Evolutionary conservation across 345 rosid species (phyloP).

Genomic region (Lumnitzera littorea): DNA sequence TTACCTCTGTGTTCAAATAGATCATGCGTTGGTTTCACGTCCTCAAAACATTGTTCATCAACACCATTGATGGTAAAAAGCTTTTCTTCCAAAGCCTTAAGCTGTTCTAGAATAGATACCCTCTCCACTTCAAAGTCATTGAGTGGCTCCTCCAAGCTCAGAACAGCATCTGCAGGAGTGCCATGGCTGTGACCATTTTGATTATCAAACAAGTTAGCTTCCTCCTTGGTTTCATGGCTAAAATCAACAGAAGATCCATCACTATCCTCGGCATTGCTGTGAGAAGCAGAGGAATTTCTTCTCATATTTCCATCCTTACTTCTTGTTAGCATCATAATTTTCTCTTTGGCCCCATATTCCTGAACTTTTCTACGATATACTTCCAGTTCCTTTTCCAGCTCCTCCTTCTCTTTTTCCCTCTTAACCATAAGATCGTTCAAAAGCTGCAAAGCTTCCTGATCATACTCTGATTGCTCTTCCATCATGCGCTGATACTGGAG

Average conservation of each 20-base stretch:
- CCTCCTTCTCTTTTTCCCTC: conserved; percentile 75
- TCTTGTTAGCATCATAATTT: conserved; percentile 35
- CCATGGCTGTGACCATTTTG: conserved; percentile 28
- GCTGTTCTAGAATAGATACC: conserved; percentile 75
- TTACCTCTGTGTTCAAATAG: conserved; percentile 34
- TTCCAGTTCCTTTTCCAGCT: conserved; percentile 74
- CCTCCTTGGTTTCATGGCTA: conserved; percentile 37
- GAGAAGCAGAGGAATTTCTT: conserved; percentile 50
- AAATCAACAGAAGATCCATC: conserved; percentile 51
- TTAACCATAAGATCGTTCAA: conserved; percentile 78
- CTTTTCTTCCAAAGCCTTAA: conserved; percentile 85
- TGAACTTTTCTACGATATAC: conserved; percentile 47
- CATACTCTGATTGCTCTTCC: conserved; percentile 96
- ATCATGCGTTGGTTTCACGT: conserved; percentile 27
- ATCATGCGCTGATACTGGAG: conserved; percentile 97
- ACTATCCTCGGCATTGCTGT: conserved; percentile 57
- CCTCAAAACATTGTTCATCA: conserved; percentile 46
- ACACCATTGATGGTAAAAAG: conserved; percentile 44
- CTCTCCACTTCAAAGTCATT: conserved; percentile 77
- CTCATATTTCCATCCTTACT: conserved; percentile 33
- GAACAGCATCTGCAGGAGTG: conserved; percentile 69
- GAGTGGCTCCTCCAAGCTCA: conserved; percentile 71
- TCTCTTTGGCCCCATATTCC: conserved; percentile 70
- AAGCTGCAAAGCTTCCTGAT: conserved; percentile 92
- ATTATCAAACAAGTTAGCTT: conserved; percentile 22